Conservation (phyloP, 441 rosid species). For the Hura crepitans region DNA sequence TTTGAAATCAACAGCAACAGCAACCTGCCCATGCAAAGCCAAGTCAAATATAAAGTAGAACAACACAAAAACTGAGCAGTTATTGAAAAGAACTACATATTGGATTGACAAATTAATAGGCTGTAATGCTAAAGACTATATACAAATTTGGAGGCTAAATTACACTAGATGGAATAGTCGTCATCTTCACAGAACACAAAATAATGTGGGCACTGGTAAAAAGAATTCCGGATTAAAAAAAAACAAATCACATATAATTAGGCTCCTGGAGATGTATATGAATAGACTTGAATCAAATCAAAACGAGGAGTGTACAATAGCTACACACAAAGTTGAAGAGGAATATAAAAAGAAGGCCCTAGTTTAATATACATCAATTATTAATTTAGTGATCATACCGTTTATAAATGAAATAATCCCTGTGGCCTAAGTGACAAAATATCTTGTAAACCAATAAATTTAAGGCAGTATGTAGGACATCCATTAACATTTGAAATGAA, state of each 20-base stretch:
- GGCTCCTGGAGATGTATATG: not conserved
- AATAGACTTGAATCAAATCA: not conserved
- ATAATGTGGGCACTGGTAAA: not conserved
- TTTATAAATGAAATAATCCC: not conserved
- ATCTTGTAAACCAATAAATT: not conserved
- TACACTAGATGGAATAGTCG: not conserved
- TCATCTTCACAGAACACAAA: not conserved
- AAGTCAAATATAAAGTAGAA: conserved; percentile 19
- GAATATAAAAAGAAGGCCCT: not conserved
- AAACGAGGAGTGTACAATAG: too few species aligned
- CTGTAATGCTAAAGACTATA: not conserved
- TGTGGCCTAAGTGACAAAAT: not conserved
- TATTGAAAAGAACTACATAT: not conserved
- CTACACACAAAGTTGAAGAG: not conserved
- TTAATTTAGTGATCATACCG: not conserved
- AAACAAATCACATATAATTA: not conserved
- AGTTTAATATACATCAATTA: not conserved
- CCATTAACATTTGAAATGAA: not conserved
- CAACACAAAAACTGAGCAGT: not conserved
- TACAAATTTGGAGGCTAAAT: not conserved
- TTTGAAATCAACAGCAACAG: conserved; percentile 80
- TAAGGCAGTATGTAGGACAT: not conserved
- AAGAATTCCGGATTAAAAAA: not conserved
- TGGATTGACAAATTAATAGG: not conserved
- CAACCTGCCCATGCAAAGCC: conserved; percentile 45